These are phyloP conservation scores for Dionaea muscipula DNA, from an alignment of 179 eudicot species.

Conservation along the genomic window DNA sequence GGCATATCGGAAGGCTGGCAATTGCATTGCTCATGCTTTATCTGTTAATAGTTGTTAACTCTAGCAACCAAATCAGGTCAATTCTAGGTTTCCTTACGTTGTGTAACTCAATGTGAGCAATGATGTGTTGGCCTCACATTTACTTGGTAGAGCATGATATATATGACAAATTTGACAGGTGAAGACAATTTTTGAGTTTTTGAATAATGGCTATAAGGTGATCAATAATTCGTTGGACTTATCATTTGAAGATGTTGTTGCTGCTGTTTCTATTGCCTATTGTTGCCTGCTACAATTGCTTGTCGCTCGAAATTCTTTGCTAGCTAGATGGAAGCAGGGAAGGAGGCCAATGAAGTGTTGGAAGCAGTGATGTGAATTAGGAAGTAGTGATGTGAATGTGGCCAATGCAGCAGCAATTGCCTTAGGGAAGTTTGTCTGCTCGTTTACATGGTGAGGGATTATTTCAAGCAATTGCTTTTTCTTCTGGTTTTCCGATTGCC, in stretches of 20 bases:
- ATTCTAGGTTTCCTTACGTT: neutral
- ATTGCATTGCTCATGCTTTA: conserved; percentile 88
- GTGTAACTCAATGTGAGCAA: neutral
- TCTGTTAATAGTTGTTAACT: conserved; percentile 90
- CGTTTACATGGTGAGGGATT: no score
- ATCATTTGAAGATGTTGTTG: conserved; percentile 82
- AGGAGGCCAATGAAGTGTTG: no score
- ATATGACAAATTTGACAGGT: conserved; percentile 38
- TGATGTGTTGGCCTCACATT: neutral
- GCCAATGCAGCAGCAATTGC: no score
- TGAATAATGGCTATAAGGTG: conserved; percentile 67
- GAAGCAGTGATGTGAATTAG: no score
- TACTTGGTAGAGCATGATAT: neutral
- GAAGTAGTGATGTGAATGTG: no score
- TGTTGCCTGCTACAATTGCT: no score
- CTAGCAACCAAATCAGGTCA: conserved; percentile 80
- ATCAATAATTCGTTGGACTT: conserved; percentile 87
- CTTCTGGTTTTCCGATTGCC: no score
- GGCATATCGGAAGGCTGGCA: conserved; percentile 96
- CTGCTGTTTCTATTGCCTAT: no score
- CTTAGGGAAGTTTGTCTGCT: no score
- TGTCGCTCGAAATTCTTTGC: no score
- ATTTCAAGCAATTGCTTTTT: no score
- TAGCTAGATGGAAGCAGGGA: no score
- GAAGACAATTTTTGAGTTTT: conserved; percentile 76